Percentiles rank a stretch among this genome's conserved stretches.
Evolutionary conservation across 2,329 filamentous ascomycete genomes (phyloP).

Genomic region (Westerdykella aurantiaca): DNA sequence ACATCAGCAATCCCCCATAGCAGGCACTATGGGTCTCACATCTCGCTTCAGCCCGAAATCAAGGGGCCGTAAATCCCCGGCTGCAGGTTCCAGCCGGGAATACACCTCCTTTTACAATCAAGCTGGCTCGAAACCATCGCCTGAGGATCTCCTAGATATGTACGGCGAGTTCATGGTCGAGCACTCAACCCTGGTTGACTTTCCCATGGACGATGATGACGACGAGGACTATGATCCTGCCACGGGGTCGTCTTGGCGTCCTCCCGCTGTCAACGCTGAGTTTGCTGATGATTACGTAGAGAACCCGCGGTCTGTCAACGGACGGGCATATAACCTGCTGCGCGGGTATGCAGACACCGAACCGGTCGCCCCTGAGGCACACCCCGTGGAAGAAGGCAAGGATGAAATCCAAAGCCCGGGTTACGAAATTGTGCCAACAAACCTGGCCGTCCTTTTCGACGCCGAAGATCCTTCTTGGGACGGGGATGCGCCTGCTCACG

Average conservation of each 20-base stretch:
- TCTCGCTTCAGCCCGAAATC: neutral
- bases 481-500: too few relatives aligned
- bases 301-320: too few relatives aligned
- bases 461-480: neutral
- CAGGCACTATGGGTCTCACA: neutral
- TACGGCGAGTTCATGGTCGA: neutral
- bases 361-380: too few relatives aligned
- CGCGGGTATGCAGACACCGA: too few relatives aligned
- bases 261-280: too few relatives aligned
- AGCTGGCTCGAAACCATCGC: neutral
- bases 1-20: neutral
- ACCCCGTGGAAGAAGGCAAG: neutral
- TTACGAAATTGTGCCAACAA: neutral
- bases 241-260: too few relatives aligned
- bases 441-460: neutral
- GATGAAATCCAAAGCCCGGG: neutral
- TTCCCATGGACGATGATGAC: neutral
- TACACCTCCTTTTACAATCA: neutral
- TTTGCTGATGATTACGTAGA: too few relatives aligned
- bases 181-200: neutral
- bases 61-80: neutral
- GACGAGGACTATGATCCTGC: neutral
- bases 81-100: neutral
- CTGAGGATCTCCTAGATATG: neutral
- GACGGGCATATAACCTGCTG: too few relatives aligned